phyloP scores from a whole-genome alignment of 192 early-diverging fungal species.

The Coemansia sp. region DNA sequence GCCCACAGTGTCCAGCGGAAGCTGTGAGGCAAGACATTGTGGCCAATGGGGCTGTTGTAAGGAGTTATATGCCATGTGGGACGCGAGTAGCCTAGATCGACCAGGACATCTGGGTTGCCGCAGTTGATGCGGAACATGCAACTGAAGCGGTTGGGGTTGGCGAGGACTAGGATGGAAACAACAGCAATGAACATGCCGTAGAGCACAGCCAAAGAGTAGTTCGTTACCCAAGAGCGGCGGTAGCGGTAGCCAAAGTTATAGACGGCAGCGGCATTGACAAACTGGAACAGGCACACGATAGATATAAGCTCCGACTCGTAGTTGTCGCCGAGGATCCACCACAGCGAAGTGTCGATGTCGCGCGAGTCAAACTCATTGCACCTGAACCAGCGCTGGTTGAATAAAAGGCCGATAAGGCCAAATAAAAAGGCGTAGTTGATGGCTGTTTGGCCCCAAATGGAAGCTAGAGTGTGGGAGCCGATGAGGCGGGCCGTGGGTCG shows the following conservation, averaged over 20 bases:
- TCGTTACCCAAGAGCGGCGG: slow-evolving; percentile 62
- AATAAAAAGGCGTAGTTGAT: slow-evolving; percentile 71
- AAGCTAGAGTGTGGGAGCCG: slow-evolving; percentile 68
- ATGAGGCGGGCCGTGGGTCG: slow-evolving; percentile 77
- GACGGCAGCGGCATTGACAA: slow-evolving; percentile 65
- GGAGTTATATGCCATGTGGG: slow-evolving; percentile 46
- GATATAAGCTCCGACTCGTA: slow-evolving; percentile 68
- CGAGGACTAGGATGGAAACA: slow-evolving; percentile 58
- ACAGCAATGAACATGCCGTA: slow-evolving; percentile 55
- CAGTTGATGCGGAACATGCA: slow-evolving; percentile 77
- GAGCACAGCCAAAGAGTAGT: slow-evolving; percentile 59
- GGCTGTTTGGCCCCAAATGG: slow-evolving; percentile 64
- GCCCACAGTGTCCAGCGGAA: slow-evolving; percentile 66
- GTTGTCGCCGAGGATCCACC: slow-evolving; percentile 85
- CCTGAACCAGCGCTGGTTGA: slow-evolving; percentile 68
- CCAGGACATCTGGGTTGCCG: slow-evolving; percentile 51
- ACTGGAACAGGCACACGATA: slow-evolving; percentile 66
- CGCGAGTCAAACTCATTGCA: slow-evolving; percentile 78
- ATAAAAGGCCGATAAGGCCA: slow-evolving; percentile 56
- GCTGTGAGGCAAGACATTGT: slow-evolving; percentile 68
- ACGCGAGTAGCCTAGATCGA: slow-evolving; percentile 40
- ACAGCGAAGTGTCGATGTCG: slow-evolving; percentile 60
- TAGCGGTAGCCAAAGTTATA: slow-evolving; percentile 71
- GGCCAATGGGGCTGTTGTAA: slow-evolving; percentile 66
- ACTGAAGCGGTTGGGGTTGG: slow-evolving; percentile 64